Percentiles rank a stretch among this genome's conserved stretches.
These are phyloP conservation scores for Jaminaea rosea DNA, from an alignment of 1,284 basidiomycete genomes.

Conservation along the genomic window DNA sequence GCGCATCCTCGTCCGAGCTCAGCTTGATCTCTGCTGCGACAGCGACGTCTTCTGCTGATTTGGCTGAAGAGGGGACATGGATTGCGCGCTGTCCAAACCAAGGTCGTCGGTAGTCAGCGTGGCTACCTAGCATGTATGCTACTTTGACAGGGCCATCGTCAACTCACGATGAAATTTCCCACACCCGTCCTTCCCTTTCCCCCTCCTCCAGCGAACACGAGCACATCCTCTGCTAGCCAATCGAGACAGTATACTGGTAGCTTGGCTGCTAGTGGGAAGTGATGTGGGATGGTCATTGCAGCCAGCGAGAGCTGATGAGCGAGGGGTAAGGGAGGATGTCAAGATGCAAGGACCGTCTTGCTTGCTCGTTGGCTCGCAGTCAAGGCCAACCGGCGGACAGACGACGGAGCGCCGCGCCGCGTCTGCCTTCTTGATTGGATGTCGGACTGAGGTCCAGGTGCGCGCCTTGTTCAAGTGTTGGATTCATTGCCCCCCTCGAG, in stretches of 20 bases:
- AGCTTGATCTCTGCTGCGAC: slow-evolving; percentile 20
- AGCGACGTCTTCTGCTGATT: background rate
- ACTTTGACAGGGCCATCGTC: background rate
- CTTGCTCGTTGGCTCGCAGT: too few species aligned
- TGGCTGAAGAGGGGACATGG: background rate
- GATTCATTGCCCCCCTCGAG: too few species aligned
- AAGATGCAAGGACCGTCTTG: too few species aligned
- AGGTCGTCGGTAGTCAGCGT: background rate
- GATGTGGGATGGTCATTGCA: slow-evolving; percentile 10
- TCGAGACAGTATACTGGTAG: slow-evolving; percentile 41
- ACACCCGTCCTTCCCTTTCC: slow-evolving; percentile 40
- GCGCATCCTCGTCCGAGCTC: slow-evolving; percentile 39
- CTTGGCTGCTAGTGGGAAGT: slow-evolving; percentile 22
- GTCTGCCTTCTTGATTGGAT: too few species aligned
- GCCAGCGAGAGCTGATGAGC: too few species aligned
- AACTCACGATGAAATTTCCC: slow-evolving; percentile 33
- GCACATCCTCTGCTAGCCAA: slow-evolving; percentile 24
- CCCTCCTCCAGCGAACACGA: slow-evolving; percentile 42
- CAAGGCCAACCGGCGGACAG: too few species aligned
- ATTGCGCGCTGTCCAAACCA: background rate
- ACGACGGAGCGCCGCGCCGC: too few species aligned
- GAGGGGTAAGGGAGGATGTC: too few species aligned
- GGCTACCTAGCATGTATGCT: slow-evolving; percentile 1
- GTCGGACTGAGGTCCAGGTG: too few species aligned
- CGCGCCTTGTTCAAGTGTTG: too few species aligned